A percentile compares a stretch with the other conserved stretches of the same genome.
These are phyloP conservation scores for Candida nitratophila DNA, from an alignment of 805 yeast genomes.

Conservation along the genomic window DNA sequence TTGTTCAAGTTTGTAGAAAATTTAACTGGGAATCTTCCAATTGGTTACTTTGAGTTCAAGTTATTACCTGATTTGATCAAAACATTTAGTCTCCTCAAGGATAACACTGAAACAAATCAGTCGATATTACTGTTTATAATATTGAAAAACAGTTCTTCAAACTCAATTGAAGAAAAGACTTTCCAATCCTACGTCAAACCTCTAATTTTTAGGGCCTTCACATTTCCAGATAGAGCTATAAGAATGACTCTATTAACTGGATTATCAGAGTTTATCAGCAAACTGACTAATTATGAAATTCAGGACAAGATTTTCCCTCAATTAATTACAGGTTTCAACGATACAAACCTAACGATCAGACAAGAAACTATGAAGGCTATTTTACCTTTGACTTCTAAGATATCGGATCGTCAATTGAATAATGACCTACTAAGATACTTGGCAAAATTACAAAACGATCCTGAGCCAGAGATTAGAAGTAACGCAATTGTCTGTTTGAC, in stretches of 20 bases:
- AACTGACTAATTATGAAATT: constrained; percentile 52
- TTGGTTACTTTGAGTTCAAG: constrained; percentile 49
- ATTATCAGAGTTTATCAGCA: constrained; percentile 46
- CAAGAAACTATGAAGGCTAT: constrained; percentile 70
- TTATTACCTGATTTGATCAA: constrained; percentile 64
- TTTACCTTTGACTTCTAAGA: constrained; percentile 48
- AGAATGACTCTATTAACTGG: constrained; percentile 64
- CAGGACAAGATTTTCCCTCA: constrained; percentile 62
- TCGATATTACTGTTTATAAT: constrained; percentile 33
- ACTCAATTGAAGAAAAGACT: constrained; percentile 21
- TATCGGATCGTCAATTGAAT: constrained; percentile 75
- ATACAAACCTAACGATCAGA: constrained; percentile 73
- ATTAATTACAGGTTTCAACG: constrained; percentile 77
- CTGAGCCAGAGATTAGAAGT: constrained; percentile 67
- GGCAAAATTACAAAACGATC: constrained; percentile 79
- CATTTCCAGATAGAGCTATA: constrained; percentile 67
- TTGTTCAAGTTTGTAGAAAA: constrained; percentile 33
- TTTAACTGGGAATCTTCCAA: constrained; percentile 31
- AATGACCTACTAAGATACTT: constrained; percentile 75
- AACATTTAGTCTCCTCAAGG: constrained; percentile 28
- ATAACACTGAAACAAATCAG: constrained; percentile 16
- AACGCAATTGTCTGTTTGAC: constrained; percentile 68
- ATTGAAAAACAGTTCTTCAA: constrained; percentile 26
- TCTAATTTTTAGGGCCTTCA: constrained; percentile 53
- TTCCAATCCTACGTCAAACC: constrained; percentile 47